Evolutionary conservation across 202 grass and related monocot species (phyloP), one percentile per base, ranked within the genome.

Genomic region (Schoenoplectus tabernaemontani): DNA sequence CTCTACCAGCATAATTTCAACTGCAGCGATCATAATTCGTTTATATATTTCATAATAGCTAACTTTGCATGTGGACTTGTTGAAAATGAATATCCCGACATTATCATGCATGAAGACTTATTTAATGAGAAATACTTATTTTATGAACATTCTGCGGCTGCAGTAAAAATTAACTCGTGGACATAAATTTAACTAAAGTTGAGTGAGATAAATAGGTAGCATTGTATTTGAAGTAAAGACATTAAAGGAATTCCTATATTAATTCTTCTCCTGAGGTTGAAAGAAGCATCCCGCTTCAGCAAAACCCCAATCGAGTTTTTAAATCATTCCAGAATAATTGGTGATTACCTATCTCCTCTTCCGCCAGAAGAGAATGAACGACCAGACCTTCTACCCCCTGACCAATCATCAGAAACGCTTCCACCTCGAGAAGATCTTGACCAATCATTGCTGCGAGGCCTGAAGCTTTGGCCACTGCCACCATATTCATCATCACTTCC

Each of bases 401-500:
- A 47, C 59, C 38, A 19, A 11, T 58, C 78, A 44, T 63, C 78
- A 15, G 30, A 81, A 15, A 38, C 33, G 20, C 41, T 69, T n/a
- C 77, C 77, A 43, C 77, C 77, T 65, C 73, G 47, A 65, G 62
- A 46, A 19, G 71, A 37, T 61, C 77, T 99, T 62, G 82, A 88
- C 79, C 85, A 86, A 70, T 95, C 88, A 76, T 44, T 83, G 54
- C 83, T 89, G 69, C 87, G 87, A 77, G 88, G 84, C 82, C 23
- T 88, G 66, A 78, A 93, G 78, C 79, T 89, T 56, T 81, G 78
- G 23, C 86, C 91, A 75, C 92, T 88, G 61, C 81, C 86, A 83
- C 85, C 75, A 77, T 73, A 90, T 60, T 73, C 38, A 22, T 88
- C 91, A 81, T 84, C 91, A 64, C 84, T 80, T 0, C 84, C 85